Evolutionary conservation across 768 basidiomycete species (phyloP).

Genomic region (Naematelia encephala): DNA sequence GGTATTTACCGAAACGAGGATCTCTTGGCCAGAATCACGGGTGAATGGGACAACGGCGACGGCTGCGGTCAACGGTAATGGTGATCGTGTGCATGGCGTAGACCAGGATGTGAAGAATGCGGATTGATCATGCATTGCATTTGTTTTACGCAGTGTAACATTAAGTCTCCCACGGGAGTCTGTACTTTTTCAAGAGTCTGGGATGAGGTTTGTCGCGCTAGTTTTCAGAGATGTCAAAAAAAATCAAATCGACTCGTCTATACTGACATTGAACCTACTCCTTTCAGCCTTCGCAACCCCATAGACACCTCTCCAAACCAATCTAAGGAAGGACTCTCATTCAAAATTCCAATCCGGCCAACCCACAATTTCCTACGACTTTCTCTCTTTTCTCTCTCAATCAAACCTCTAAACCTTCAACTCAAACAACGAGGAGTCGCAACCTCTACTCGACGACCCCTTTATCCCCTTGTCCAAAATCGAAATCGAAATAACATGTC

Average conservation of each 20-base stretch:
- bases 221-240: too few relatives aligned
- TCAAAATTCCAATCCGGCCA: background rate
- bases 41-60: background rate
- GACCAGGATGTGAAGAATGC: background rate
- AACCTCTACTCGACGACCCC: too few relatives aligned
- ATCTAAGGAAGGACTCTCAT: background rate
- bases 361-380: background rate
- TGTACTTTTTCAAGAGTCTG: too few relatives aligned
- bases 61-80: background rate
- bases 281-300: background rate
- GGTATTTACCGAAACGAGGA: constrained; percentile 21
- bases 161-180: too few relatives aligned
- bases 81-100: background rate
- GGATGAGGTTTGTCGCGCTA: too few relatives aligned
- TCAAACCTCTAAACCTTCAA: too few relatives aligned
- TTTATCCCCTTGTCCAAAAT: too few relatives aligned
- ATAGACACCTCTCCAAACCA: background rate
- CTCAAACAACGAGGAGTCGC: background rate
- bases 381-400: too few relatives aligned
- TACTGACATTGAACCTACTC: background rate
- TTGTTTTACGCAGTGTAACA: too few relatives aligned
- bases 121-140: background rate
- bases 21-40: constrained; percentile 13
- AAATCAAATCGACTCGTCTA: too few relatives aligned
- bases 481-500: background rate